A percentile compares a stretch with the other conserved stretches of the same genome.
phyloP scores from a whole-genome alignment of 2,329 filamentous ascomycete species.

The Sporothrix curviconia region DNA sequence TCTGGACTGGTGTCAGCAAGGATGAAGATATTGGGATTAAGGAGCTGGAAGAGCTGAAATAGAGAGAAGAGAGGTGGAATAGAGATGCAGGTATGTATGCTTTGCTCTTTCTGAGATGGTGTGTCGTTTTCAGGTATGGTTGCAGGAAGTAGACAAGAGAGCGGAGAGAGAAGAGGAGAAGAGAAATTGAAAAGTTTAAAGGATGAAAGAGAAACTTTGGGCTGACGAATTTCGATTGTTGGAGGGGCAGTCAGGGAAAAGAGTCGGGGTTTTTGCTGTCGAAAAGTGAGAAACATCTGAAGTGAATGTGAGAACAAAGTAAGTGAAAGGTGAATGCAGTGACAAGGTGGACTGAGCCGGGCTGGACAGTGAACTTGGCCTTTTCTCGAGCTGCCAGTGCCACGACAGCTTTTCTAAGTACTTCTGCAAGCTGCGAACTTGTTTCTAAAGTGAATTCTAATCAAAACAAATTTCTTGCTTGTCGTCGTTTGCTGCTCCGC shows the following conservation, averaged over 20 bases:
- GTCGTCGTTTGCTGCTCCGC: no score
- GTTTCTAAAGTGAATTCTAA: no score
- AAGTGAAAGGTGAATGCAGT: background rate
- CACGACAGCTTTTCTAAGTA: no score
- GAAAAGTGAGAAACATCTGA: constrained; percentile 1
- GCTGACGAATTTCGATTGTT: background rate
- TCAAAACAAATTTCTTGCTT: no score
- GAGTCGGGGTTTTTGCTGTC: background rate
- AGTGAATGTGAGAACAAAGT: background rate
- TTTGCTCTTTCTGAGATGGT: no score
- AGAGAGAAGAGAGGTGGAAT: background rate
- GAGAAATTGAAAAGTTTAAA: background rate
- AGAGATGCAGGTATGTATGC: no score
- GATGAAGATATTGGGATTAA: background rate
- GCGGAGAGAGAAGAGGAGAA: background rate
- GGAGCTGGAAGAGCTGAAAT: background rate
- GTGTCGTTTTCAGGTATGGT: no score
- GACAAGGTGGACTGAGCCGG: background rate
- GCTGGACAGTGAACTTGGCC: no score
- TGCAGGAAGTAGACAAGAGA: background rate
- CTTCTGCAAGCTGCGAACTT: no score
- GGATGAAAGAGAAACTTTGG: background rate
- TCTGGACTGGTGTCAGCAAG: background rate
- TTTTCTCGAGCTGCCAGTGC: no score
- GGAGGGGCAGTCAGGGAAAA: no score